These are phyloP conservation scores for Cyclostephanos tholiformis DNA, from an alignment of 108 stramenopile genomes.

Conservation along the genomic window DNA sequence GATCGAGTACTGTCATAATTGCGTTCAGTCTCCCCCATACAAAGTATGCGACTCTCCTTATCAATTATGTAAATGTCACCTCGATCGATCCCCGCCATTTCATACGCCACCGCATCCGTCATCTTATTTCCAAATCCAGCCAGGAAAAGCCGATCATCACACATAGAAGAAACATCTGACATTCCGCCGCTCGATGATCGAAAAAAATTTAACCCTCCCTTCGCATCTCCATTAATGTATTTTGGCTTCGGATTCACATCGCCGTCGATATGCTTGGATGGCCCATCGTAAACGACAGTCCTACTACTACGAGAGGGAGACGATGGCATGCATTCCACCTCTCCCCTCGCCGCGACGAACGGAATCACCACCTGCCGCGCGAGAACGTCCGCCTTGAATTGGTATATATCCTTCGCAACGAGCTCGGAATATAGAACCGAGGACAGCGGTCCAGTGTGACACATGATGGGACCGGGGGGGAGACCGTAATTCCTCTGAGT, in stretches of 20 bases:
- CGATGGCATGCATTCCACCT: slow-evolving; percentile 17
- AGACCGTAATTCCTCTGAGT: slow-evolving; percentile 26
- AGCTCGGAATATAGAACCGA: slow-evolving; percentile 75
- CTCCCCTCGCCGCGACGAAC: slow-evolving; percentile 62
- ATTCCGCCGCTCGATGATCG: slow-evolving; percentile 12
- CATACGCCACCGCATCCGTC: slow-evolving; percentile 75
- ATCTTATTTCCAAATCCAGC: slow-evolving; percentile 84
- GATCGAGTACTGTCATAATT: not conserved
- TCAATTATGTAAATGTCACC: slow-evolving; percentile 78
- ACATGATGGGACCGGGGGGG: slow-evolving; percentile 76
- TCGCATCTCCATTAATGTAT: not conserved
- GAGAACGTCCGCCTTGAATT: slow-evolving; percentile 78
- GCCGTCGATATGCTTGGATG: slow-evolving; percentile 4
- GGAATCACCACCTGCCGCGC: slow-evolving; percentile 68
- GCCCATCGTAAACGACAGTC: not conserved
- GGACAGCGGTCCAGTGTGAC: slow-evolving; percentile 65
- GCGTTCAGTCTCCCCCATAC: slow-evolving; percentile 41
- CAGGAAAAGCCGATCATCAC: slow-evolving; percentile 57
- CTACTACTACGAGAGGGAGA: not conserved
- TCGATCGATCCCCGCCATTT: slow-evolving; percentile 69
- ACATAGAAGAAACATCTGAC: not conserved
- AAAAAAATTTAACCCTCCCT: not conserved
- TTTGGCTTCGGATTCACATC: not conserved
- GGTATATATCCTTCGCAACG: slow-evolving; percentile 56
- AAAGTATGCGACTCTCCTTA: slow-evolving; percentile 56